Percentiles rank a stretch among this genome's conserved stretches.
phyloP scores from a whole-genome alignment of 176 grass and related monocot species.

The Paspalum notatum region DNA sequence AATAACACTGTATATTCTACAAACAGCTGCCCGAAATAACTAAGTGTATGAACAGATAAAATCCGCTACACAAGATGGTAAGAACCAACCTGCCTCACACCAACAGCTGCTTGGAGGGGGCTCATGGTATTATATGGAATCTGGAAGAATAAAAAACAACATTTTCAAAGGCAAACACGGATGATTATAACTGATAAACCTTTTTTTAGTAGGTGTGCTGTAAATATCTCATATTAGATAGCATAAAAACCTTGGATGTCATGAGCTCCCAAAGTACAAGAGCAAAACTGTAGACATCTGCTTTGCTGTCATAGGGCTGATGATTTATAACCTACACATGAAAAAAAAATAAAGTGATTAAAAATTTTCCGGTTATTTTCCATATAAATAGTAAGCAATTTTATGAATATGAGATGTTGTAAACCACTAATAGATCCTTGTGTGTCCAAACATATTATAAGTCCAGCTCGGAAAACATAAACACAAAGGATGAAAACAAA shows the following conservation, averaged over 20 bases:
- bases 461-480: not conserved
- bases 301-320: conserved; percentile 71
- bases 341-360: conserved; percentile 1
- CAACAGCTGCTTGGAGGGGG: conserved; percentile 75
- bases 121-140: conserved; percentile 79
- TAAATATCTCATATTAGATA: not conserved
- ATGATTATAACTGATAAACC: not conserved
- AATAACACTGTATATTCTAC: not conserved
- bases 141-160: conserved; percentile 42
- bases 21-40: not conserved
- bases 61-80: not conserved
- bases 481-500: not conserved
- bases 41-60: not conserved
- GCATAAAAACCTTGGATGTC: conserved; percentile 62
- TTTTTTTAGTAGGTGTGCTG: not conserved
- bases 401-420: conserved; percentile 1
- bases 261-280: conserved; percentile 84
- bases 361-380: not conserved
- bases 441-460: not conserved
- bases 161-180: not conserved
- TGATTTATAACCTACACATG: conserved; percentile 80
- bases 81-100: conserved; percentile 68
- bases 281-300: conserved; percentile 84
- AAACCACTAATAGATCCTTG: not conserved
- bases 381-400: not conserved